These are phyloP conservation scores for Chaetomium globosum DNA, from an alignment of 2,329 filamentous ascomycete species.

Conservation along the genomic window DNA sequence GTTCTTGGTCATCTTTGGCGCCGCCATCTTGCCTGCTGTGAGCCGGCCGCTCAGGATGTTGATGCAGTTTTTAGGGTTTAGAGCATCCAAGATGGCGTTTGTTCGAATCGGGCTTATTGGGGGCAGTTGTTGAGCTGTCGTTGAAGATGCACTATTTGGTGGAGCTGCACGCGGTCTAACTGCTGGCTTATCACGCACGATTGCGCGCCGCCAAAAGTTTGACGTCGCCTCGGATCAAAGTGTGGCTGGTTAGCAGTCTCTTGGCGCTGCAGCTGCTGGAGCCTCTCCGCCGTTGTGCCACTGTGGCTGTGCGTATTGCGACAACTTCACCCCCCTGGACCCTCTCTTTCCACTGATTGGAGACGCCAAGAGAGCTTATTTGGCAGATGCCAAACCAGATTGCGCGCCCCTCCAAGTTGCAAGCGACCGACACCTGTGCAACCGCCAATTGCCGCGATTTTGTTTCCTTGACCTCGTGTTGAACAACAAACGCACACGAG, in stretches of 20 bases:
- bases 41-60: constrained; percentile 25
- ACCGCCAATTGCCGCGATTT: constrained; percentile 23
- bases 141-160: constrained; percentile 14
- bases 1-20: constrained; percentile 84
- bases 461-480: constrained; percentile 14
- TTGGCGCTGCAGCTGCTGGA: constrained; percentile 2
- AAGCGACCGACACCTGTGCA: constrained; percentile 13
- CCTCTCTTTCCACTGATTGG: constrained; percentile 19
- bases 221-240: neutral
- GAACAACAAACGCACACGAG: constrained; percentile 6
- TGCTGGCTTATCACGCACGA: constrained; percentile 17
- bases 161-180: constrained; percentile 23
- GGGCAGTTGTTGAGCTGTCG: constrained; percentile 5
- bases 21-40: constrained; percentile 55
- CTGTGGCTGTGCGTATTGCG: constrained; percentile 1
- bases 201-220: constrained; percentile 27
- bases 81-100: neutral
- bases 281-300: neutral
- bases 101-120: no score
- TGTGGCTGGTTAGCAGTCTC: constrained; percentile 14
- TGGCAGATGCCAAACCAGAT: constrained; percentile 7
- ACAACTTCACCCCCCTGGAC: neutral
- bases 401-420: constrained; percentile 2
- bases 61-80: neutral
- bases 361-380: constrained; percentile 34